Percentiles rank a stretch among this genome's conserved stretches.
These are phyloP conservation scores for Penicillium canescens DNA, from an alignment of 495 filamentous ascomycete genomes.

Conservation along the genomic window DNA sequence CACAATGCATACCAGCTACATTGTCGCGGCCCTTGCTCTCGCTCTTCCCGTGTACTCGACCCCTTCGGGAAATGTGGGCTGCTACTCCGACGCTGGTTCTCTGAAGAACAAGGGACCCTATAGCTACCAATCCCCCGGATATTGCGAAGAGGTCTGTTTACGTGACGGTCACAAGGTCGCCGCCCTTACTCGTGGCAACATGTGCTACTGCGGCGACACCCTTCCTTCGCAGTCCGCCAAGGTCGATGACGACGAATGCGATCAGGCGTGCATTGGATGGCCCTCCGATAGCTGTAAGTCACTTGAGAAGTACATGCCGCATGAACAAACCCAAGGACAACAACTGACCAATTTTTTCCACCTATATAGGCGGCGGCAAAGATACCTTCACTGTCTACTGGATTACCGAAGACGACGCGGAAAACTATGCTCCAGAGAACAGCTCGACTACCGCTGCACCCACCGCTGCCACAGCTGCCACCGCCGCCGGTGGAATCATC, in stretches of 20 bases:
- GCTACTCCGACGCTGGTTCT: constrained; percentile 32
- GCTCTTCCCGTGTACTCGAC: constrained; percentile 20
- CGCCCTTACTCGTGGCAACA: constrained; percentile 29
- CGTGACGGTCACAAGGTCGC: constrained; percentile 26
- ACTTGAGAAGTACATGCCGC: background rate
- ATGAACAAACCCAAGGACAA: constrained; percentile 1
- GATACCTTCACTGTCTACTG: constrained; percentile 30
- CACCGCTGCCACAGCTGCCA: constrained; percentile 17
- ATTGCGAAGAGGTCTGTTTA: constrained; percentile 33
- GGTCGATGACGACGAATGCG: constrained; percentile 35
- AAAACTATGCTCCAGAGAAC: background rate
- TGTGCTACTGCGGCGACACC: constrained; percentile 39
- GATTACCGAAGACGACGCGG: background rate
- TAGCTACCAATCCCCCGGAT: constrained; percentile 30
- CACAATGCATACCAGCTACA: constrained; percentile 15
- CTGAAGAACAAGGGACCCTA: constrained; percentile 22
- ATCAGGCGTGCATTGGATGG: constrained; percentile 32
- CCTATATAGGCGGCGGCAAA: constrained; percentile 34
- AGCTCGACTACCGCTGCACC: constrained; percentile 1
- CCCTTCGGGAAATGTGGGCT: constrained; percentile 23
- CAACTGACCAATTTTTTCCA: background rate
- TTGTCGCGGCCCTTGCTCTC: constrained; percentile 30
- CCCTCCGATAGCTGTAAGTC: constrained; percentile 34
- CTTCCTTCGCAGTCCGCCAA: constrained; percentile 28
- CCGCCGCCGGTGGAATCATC: constrained; percentile 25